Base-by-base conservation (phyloP, 345 rosid species). In the Dipteronia dyeriana region DNA sequence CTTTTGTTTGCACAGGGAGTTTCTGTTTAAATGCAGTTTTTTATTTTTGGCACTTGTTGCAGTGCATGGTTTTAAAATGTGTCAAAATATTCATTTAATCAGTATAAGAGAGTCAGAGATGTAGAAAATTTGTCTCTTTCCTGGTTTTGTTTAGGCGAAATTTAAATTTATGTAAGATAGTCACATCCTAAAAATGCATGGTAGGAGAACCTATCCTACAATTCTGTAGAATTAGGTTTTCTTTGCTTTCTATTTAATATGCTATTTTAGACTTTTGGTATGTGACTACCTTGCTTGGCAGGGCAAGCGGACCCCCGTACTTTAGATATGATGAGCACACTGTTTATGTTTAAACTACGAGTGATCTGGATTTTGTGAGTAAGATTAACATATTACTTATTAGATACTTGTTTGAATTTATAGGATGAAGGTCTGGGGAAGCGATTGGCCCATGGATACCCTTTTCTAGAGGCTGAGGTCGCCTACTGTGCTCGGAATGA, bases 371-470 rank as follows among this genome's bases (percentile, higher is more conserved):
- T 59, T 3, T 9, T 59, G 20, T 26, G 9, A 19, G 63, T 14
- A 53, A 0, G 59, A 9, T 17, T 79, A 34, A 72, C 70, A 11
- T 54, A 47, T 25, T 26, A 26, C 26, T 26, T 1, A 26, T 26
- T 29, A 9, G 49, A 66, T 68, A 61, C 23, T n/a, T 62, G 56
- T 66, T 63, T 14, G 34, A 25, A 66, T 59, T 19, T 77, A 47
- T 68, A 95, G 99, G 86, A 93, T 80, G 99, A 96, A 84, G 86
- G 85, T 84, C 73, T 95, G 71, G 99, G 99, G 72, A 95, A 93
- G 86, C 82, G 94, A 81, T 87, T 95, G 51, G 99, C 99, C 11
- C 99, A 92, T 53, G 98, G 99, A 23, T 88, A 95, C 74, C 98
- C 79, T 51, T 81, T 73, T 71, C 81, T 88, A 16, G 91, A 89